Evolutionary conservation across 148 eudicot species (phyloP), one percentile per base, ranked within the genome.

Genomic region (Chenopodium berlandieri): DNA sequence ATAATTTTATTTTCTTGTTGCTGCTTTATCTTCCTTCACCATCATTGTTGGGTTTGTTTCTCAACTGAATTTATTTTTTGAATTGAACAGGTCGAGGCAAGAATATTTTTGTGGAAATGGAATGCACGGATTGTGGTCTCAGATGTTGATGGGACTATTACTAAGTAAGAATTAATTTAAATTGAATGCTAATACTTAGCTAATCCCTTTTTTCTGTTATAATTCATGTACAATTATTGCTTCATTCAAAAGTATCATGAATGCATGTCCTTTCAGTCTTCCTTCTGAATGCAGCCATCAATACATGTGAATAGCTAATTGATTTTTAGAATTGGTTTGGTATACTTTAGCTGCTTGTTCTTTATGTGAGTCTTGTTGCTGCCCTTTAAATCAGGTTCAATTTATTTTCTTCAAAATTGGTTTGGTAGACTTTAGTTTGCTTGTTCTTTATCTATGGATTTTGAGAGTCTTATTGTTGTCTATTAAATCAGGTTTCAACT

Each of bases 141-240:
- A 70, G 99, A 96, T 86, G 99, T 96, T 78, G 99, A 96, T 86
- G 99, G 99, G 78, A 96, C 99, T 83, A 96, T 96, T 81, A 96
- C 99, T 2, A 91, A 95, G 99, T 96, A 89, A 79, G 93, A 13
- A 40, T 65, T 76, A 19, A 11, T 81, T 50, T 4, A 64, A 75
- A 25, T 75, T 65, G 65, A 23, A 46, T 62, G 32, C 78, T 73
- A 11, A 44, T 44, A 50, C 63, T 23, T 13, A 27, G 37, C 63
- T n/a, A 52, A 79, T 13, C 47, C n/a, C 27, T 30, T 50, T 62
- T 52, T 79, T 23, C 20, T 22, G 8, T 23, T 7, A 32, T 79
- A 37, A 56, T 14, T 60, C 10, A 37, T 4, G 14, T 79, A 69
- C 13, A 56, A 13, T 14, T 13, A 63, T 73, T 44, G 71, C 47